Conservation (phyloP, 176 grass and related monocot species). For the Aegilops speltoides region DNA sequence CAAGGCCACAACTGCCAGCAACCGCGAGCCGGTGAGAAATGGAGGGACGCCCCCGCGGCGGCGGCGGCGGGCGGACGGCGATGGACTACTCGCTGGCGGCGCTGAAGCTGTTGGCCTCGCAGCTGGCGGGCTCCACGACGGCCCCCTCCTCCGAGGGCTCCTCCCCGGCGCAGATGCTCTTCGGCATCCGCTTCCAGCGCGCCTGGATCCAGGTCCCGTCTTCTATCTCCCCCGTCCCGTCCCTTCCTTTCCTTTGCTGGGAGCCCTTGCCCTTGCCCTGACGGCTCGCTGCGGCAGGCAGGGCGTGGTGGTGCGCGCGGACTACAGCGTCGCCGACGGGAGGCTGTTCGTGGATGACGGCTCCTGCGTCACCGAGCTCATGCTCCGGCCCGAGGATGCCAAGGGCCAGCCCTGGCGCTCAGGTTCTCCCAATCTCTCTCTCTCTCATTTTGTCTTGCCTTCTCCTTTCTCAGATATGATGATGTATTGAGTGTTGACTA, state of each 20-base stretch:
- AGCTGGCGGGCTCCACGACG: constrained; percentile 40
- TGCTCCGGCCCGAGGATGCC: constrained; percentile 19
- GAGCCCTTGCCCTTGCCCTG: not conserved
- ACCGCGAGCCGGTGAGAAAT: not conserved
- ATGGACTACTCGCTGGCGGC: constrained; percentile 87
- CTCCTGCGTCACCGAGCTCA: constrained; percentile 53
- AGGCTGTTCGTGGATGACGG: constrained; percentile 69
- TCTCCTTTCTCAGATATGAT: not conserved
- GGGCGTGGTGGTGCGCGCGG: constrained; percentile 55
- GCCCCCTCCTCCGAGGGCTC: constrained; percentile 30
- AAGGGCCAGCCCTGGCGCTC: constrained; percentile 33
- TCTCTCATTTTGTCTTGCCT: not conserved
- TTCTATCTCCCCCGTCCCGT: not conserved
- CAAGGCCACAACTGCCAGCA: too few relatives aligned
- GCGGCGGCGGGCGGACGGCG: constrained; percentile 18
- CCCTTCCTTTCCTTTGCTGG: not conserved
- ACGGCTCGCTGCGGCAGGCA: constrained; percentile 40
- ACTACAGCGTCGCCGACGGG: constrained; percentile 32
- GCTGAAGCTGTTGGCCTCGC: constrained; percentile 71
- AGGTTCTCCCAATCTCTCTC: constrained; percentile 21
- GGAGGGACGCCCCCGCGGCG: constrained; percentile 16
- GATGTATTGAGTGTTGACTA: not conserved
- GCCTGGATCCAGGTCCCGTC: constrained; percentile 80
- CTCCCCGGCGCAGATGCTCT: constrained; percentile 49
- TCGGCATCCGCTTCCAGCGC: constrained; percentile 81